Percentiles rank a stretch among this genome's conserved stretches.
These are phyloP conservation scores for Papilionanthe hybrid DNA, from an alignment of 116 monocot genomes.

Conservation along the genomic window DNA sequence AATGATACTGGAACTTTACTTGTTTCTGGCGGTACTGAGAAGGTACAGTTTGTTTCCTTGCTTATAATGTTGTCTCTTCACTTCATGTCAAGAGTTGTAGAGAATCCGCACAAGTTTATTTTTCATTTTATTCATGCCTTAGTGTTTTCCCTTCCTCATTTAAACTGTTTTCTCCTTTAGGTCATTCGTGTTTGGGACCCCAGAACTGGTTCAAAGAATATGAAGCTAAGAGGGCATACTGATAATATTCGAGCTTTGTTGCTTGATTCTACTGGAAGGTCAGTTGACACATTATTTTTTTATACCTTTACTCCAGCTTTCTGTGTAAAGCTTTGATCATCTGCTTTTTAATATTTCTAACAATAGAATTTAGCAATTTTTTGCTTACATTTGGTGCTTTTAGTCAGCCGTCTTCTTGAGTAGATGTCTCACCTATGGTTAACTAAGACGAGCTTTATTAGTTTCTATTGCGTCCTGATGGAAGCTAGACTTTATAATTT, in stretches of 20 bases:
- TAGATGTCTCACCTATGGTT: background rate
- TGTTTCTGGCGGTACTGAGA: constrained; percentile 98
- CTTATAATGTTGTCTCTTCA: constrained; percentile 1
- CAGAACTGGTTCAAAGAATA: constrained; percentile 92
- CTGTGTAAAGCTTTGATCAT: background rate
- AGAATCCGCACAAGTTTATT: background rate
- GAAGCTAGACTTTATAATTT: background rate
- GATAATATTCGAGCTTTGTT: constrained; percentile 95
- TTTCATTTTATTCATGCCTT: background rate
- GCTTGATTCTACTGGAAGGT: constrained; percentile 97
- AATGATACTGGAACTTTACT: constrained; percentile 83
- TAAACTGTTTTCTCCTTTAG: constrained; percentile 6
- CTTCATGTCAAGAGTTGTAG: background rate
- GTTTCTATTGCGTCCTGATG: background rate
- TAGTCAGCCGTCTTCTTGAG: background rate
- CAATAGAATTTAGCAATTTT: background rate
- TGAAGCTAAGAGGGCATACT: constrained; percentile 97
- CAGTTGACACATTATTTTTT: constrained; percentile 1
- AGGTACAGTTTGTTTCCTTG: constrained; percentile 36
- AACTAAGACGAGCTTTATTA: background rate
- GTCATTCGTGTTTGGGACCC: constrained; percentile 93
- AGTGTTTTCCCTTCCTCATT: background rate
- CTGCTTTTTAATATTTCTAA: background rate
- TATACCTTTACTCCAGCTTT: background rate
- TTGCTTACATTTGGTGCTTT: background rate